Percentiles rank a stretch among this genome's conserved stretches.
Conservation (phyloP, 2,329 filamentous ascomycete species). For the Cryphonectria nitschkei region DNA sequence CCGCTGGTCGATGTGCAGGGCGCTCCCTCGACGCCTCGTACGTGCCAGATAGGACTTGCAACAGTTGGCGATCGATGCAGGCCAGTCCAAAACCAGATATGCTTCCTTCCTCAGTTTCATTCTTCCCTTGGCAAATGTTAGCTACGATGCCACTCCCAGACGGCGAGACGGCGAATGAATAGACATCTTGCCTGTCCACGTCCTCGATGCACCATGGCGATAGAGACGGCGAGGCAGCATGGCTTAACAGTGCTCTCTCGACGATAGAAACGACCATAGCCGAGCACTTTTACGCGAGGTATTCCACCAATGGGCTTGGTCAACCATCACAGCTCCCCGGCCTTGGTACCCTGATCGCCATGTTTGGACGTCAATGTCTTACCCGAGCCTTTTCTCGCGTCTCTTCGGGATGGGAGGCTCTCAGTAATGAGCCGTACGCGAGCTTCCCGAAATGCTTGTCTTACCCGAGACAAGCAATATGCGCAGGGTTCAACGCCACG, state of each 20-base stretch:
- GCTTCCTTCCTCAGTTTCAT: too few relatives aligned
- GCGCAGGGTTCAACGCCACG: neutral
- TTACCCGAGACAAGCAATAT: conserved; percentile 17
- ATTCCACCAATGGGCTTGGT: conserved; percentile 7
- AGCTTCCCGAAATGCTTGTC: conserved; percentile 29
- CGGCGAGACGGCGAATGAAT: neutral
- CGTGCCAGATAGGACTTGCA: neutral
- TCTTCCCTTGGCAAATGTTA: too few relatives aligned
- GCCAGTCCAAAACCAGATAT: too few relatives aligned
- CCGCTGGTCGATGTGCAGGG: too few relatives aligned
- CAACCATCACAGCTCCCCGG: conserved; percentile 11
- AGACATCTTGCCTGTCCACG: neutral
- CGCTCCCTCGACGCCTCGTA: too few relatives aligned
- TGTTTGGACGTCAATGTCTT: conserved; percentile 23
- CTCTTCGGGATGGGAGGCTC: conserved; percentile 24
- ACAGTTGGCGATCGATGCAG: neutral
- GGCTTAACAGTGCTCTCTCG: neutral
- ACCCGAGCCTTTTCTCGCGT: conserved; percentile 19
- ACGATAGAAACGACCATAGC: neutral
- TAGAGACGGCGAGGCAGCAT: neutral
- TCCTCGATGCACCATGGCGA: neutral
- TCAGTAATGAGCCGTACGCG: conserved; percentile 24
- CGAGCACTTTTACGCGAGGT: conserved; percentile 17
- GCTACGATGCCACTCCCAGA: too few relatives aligned
- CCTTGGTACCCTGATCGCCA: conserved; percentile 18